Evolutionary conservation across 2,329 filamentous ascomycete species (phyloP), one percentile per base, ranked within the genome.

Genomic region (Trichoderma asperellum): DNA sequence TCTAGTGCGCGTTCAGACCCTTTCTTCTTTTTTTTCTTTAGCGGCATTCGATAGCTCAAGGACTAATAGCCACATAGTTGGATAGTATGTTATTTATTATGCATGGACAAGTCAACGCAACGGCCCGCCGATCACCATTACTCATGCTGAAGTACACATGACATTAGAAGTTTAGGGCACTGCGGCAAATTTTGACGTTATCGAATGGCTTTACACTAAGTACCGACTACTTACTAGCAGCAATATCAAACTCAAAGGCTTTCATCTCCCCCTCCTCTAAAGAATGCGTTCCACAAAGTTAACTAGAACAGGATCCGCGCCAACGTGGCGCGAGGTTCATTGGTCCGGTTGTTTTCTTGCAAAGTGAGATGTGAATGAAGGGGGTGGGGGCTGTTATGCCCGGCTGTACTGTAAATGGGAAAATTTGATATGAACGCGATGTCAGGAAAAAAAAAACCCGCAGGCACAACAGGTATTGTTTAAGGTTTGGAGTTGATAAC

Each of bases 331-430:
- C 57, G 53, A 47, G n/a, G 34, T n/a, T 61, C 43, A 68, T 68
- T 68, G 65, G 65, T 18, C 65, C 65, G 65, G 65, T 49, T 59
- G 49, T 60, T 66, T 43, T 60, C 65, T 43, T 34, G 35, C 52
- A 34, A 18, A 49, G 56, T 55, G 56, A 61, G 34, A 61, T 55
- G 56, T 40, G 65, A 52, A 68, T 37, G 65, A 60, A 60, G 56
- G 65, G 56, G 65, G 65, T 60, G 65, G 65, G 65, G 65, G 65
- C 57, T n/a, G 34, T 24, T 55, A 60, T 55, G 43, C 32, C 24
- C 58, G 24, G 43, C 27, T 47, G n/a, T 60, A 37, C 52, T 24
- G 24, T 24, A 24, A 24, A 60, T 59, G 56, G 43, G 58, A 43
- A 60, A 68, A 60, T 59, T 53, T 52, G 65, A 53, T 37, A 68